These are phyloP conservation scores for Chaetomidium leptoderma DNA, from an alignment of 495 filamentous ascomycete species.

Conservation along the genomic window DNA sequence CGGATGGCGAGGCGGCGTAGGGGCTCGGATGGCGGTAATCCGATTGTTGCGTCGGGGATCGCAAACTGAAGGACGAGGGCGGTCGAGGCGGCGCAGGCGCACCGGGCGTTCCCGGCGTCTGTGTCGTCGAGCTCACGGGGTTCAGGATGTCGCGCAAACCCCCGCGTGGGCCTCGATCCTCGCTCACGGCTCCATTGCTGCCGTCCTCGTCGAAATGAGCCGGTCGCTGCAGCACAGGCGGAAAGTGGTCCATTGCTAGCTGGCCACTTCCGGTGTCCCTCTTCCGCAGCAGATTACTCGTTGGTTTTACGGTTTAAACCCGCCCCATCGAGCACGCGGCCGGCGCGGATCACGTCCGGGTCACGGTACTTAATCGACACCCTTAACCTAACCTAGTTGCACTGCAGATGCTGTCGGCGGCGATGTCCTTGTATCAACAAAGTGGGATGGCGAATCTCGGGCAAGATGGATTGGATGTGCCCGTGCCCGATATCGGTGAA, in stretches of 20 bases:
- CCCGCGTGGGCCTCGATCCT: slow-evolving; percentile 32
- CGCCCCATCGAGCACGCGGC: slow-evolving; percentile 28
- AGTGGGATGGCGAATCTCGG: not conserved
- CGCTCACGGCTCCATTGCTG: slow-evolving; percentile 28
- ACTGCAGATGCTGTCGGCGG: slow-evolving; percentile 2
- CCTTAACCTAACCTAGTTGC: not conserved
- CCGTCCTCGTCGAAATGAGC: slow-evolving; percentile 40
- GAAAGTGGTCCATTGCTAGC: slow-evolving; percentile 41
- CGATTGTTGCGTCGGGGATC: slow-evolving; percentile 38
- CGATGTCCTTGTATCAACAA: not conserved
- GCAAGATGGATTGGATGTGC: not conserved
- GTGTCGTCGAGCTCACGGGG: slow-evolving; percentile 32
- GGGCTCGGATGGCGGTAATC: slow-evolving; percentile 36
- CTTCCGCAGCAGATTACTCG: slow-evolving; percentile 21
- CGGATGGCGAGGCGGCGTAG: slow-evolving; percentile 28
- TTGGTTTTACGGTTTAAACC: slow-evolving; percentile 25
- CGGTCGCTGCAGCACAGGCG: slow-evolving; percentile 45
- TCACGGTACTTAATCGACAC: not conserved
- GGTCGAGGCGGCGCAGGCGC: slow-evolving; percentile 29
- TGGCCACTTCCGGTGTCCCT: slow-evolving; percentile 11
- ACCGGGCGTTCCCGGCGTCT: slow-evolving; percentile 21
- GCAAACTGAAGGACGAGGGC: slow-evolving; percentile 34
- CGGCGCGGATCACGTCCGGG: slow-evolving; percentile 20
- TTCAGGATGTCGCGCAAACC: slow-evolving; percentile 40
- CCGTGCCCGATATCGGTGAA: too few species aligned